Evolutionary conservation across 257 asterid species (phyloP).

Genomic region (Eucommia ulmoides): DNA sequence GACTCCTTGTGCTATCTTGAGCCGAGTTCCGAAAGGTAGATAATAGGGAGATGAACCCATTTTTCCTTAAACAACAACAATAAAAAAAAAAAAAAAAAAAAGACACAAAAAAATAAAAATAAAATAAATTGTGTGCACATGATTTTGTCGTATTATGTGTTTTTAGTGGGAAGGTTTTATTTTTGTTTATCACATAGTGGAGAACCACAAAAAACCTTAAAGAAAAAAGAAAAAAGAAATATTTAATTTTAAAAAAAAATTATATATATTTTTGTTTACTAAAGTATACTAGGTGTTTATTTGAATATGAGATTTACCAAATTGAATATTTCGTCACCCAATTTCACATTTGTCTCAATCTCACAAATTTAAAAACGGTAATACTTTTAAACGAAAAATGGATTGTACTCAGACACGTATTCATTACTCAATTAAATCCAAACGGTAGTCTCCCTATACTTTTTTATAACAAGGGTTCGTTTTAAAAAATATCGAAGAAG

Average conservation of each 20-base stretch:
- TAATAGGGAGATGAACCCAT: conserved; percentile 67
- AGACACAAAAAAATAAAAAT: not conserved
- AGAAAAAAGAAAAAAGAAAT: conserved; percentile 1
- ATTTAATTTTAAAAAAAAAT: not conserved
- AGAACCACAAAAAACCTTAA: conserved; percentile 11
- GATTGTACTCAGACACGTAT: too few species aligned
- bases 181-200: conserved; percentile 46
- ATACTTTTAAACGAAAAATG: too few species aligned
- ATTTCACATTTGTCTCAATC: too few species aligned
- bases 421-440: too few species aligned
- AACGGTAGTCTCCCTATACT: too few species aligned
- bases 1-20: conserved; percentile 73
- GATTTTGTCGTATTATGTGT: conserved; percentile 54
- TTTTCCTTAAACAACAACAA: conserved; percentile 33
- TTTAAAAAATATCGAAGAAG: too few species aligned
- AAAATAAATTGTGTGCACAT: conserved; percentile 21
- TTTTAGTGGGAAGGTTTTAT: conserved; percentile 15
- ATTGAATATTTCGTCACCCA: not conserved
- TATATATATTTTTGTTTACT: not conserved
- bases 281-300: too few species aligned
- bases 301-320: not conserved
- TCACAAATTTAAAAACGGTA: too few species aligned
- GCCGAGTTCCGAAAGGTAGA: conserved; percentile 45
- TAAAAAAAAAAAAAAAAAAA: not conserved
- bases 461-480: too few species aligned